Base-by-base conservation (phyloP, 495 filamentous ascomycete genomes). In the Aspergillus panamensis region DNA sequence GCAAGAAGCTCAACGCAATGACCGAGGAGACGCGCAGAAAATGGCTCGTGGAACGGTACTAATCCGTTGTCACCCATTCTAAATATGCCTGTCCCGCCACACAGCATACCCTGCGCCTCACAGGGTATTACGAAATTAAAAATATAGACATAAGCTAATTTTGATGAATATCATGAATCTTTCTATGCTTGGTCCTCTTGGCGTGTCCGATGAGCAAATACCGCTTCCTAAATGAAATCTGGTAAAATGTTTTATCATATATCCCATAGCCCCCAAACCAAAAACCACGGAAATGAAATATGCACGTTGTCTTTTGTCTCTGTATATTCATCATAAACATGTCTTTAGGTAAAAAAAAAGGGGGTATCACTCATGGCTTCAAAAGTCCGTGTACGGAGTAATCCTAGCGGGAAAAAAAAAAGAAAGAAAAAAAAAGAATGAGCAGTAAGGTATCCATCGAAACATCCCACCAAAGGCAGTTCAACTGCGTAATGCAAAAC, bases 41-140 rank as follows among this genome's bases (percentile, higher is more conserved):
- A 47, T 90, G 86, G 86, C 59, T 89, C 32, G 68, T 88, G 42
- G 84, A 89, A 67, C 70, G 71, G 42, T 77, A 76, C 51, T 77
- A 61, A 75, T 30, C 20, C 29, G 8, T 17, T 44, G 37, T 44
- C 43, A 35, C 25, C 17, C 8, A 44, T n/a, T 44, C 37, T 40
- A 40, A 9, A 16, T 40, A 53, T 40, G 4, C 43, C 35, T 54
- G 14, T 13, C 2, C 8, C 10, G 35, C 35, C 35, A n/a, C 10
- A 39, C 25, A 25, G 25, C 10, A 3, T 39, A 39, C 35, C 35
- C 35, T n/a, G 8, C 8, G 35, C 35, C 0, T 39, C 14, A 39
- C 14, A 8, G 35, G 9, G 37, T 16, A 40, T 40, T 13, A 40
- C 16, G 37, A 40, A 5, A 40, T 13, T 40, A 40, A 9, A 40